Evolutionary conservation across 2,329 filamentous ascomycete genomes (phyloP).

Genomic region (Curvularia spicifera): DNA sequence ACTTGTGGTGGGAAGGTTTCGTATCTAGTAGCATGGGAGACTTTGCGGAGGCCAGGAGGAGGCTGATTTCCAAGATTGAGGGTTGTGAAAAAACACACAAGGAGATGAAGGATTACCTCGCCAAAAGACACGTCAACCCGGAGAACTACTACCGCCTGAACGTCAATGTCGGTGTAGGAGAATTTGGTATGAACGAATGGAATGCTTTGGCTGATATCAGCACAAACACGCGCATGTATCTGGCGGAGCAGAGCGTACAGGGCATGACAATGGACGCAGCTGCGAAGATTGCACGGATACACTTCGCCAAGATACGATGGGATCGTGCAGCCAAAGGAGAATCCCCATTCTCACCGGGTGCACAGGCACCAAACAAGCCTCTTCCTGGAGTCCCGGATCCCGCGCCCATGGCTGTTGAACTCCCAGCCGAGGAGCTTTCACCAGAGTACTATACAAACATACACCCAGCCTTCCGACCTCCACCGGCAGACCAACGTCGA

Average conservation of each 20-base stretch:
- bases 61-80: constrained; percentile 90
- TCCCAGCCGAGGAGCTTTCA: constrained; percentile 62
- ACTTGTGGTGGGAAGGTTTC: constrained; percentile 93
- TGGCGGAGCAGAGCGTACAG: constrained; percentile 75
- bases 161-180: constrained; percentile 92
- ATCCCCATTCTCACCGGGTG: constrained; percentile 30
- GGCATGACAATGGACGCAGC: constrained; percentile 77
- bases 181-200: constrained; percentile 99
- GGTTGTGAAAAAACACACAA: constrained; percentile 91
- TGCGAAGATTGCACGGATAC: constrained; percentile 81
- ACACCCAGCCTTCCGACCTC: constrained; percentile 41
- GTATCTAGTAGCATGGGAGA: constrained; percentile 73
- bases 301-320: constrained; percentile 74
- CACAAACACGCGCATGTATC: constrained; percentile 85
- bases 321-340: constrained; percentile 55
- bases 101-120: constrained; percentile 81
- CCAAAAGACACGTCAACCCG: constrained; percentile 77
- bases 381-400: constrained; percentile 49
- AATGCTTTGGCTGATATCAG: constrained; percentile 91
- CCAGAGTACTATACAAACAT: constrained; percentile 43
- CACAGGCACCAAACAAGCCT: constrained; percentile 43
- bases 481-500: constrained; percentile 40
- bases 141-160: constrained; percentile 98
- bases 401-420: constrained; percentile 61
- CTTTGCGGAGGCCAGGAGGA: constrained; percentile 86